Evolutionary conservation across 805 yeast genomes (phyloP), one percentile per base, ranked within the genome.

Genomic region (Pichia paraexigua): DNA sequence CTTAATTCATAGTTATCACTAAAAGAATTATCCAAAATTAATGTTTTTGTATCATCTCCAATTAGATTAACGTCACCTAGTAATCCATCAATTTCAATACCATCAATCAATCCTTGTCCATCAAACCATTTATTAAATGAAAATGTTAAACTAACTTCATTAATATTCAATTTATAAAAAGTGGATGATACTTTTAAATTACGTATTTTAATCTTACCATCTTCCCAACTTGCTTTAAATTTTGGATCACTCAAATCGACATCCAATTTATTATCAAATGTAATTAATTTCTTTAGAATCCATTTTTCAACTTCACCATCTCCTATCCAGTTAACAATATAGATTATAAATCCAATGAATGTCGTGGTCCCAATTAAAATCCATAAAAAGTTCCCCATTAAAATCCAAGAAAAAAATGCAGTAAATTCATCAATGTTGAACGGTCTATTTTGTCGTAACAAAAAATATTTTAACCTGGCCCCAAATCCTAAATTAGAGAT

Each of bases 311-410:
- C 46, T 43, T 57, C 57, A 21, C 64, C 62, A 49, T 63, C 66
- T 22, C 58, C 56, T 48, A 67, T 49, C 35, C 68, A 56, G 55
- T 78, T 73, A 5, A 75, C 62, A 1, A 74, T 57, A 58, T 78
- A 77, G 60, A 79, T 68, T 8, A 73, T 54, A 32, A 72, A 67
- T 39, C 80, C 73, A 10, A 73, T 73, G 59, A 78, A 79, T 1
- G 83, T 79, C 10, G 84, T 79, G 3, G 84, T 79, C 4, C 83
- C 83, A 50, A 79, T 64, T 15, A 77, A 60, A 18, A 79, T 67
- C 82, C 82, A 78, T 39, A 79, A 60, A 21, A 77, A 64, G 57
- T 78, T 75, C 0, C 83, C 83, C 80, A 79, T 76, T 30, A 79
- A 70, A 13, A 77, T 62, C 81, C 81, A 79, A 5, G 82, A 77